Conservation (phyloP, 2,329 filamentous ascomycete genomes). For the Rhexocercosporidium sp. region DNA sequence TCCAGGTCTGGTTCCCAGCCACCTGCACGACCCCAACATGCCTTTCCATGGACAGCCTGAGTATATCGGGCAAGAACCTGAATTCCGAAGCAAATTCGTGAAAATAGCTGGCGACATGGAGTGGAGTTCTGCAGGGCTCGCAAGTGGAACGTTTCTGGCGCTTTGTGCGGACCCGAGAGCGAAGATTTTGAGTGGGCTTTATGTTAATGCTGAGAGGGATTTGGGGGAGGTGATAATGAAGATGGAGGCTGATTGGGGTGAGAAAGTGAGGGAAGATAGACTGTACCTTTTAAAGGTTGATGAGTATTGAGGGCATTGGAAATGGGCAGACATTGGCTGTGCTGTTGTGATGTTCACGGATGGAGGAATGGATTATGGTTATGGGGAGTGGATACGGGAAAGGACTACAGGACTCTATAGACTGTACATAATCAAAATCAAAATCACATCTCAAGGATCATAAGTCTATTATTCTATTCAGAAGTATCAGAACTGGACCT, state of each 20-base stretch:
- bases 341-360: conserved; percentile 1
- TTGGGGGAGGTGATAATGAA: conserved; percentile 39
- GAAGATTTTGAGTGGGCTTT: conserved; percentile 30
- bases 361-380: not conserved
- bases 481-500: not conserved
- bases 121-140: conserved; percentile 29
- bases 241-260: conserved; percentile 26
- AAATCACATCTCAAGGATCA: not conserved
- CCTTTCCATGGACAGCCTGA: conserved; percentile 11
- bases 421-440: not conserved
- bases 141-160: conserved; percentile 31
- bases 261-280: conserved; percentile 24
- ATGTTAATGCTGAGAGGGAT: conserved; percentile 33
- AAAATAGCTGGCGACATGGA: conserved; percentile 16
- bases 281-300: conserved; percentile 34
- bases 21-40: conserved; percentile 25
- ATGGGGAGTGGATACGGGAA: not conserved
- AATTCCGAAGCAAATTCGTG: conserved; percentile 5
- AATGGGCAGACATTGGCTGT: not conserved
- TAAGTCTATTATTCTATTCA: not conserved
- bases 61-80: conserved; percentile 24
- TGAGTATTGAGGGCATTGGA: conserved; percentile 25
- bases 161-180: conserved; percentile 30
- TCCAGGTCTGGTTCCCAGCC: conserved; percentile 30
- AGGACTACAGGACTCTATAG: not conserved